These are phyloP conservation scores for Magnolia kwangsiensis DNA, from an alignment of 164 flowering plant genomes.

Conservation along the genomic window DNA sequence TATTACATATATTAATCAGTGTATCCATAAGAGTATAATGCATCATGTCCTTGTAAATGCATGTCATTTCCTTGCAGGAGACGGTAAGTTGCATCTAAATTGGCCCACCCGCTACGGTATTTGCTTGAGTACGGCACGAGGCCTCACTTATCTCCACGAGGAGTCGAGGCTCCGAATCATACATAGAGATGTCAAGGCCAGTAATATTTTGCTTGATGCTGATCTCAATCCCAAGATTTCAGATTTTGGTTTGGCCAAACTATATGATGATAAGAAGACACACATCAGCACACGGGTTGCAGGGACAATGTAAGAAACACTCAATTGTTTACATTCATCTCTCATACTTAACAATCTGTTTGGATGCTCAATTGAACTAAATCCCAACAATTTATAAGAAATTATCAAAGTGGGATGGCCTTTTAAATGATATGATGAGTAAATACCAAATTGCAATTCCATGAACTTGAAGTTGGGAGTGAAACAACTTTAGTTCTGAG, in stretches of 20 bases:
- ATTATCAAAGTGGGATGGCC: too few relatives aligned
- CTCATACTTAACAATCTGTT: too few relatives aligned
- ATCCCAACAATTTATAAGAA: too few relatives aligned
- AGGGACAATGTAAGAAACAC: constrained; percentile 32
- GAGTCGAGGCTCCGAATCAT: constrained; percentile 14
- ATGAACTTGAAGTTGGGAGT: too few relatives aligned
- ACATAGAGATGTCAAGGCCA: constrained; percentile 17
- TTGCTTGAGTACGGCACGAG: constrained; percentile 18
- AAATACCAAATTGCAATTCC: too few relatives aligned
- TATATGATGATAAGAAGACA: constrained; percentile 33
- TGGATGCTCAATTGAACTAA: too few relatives aligned
- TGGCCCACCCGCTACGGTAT: constrained; percentile 12
- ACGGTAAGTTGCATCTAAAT: constrained; percentile 1
- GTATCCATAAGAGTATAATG: too few relatives aligned
- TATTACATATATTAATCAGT: too few relatives aligned
- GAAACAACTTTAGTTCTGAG: too few relatives aligned
- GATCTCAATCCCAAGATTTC: constrained; percentile 36
- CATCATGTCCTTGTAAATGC: background rate
- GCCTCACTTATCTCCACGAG: constrained; percentile 16
- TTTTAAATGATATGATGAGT: too few relatives aligned
- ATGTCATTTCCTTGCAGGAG: background rate
- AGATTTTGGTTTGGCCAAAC: constrained; percentile 46
- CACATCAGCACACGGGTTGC: constrained; percentile 43
- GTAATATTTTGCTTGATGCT: constrained; percentile 20
- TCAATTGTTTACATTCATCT: too few relatives aligned